phyloP scores from a whole-genome alignment of 768 basidiomycete genomes.

The Leccinellum albellum region DNA sequence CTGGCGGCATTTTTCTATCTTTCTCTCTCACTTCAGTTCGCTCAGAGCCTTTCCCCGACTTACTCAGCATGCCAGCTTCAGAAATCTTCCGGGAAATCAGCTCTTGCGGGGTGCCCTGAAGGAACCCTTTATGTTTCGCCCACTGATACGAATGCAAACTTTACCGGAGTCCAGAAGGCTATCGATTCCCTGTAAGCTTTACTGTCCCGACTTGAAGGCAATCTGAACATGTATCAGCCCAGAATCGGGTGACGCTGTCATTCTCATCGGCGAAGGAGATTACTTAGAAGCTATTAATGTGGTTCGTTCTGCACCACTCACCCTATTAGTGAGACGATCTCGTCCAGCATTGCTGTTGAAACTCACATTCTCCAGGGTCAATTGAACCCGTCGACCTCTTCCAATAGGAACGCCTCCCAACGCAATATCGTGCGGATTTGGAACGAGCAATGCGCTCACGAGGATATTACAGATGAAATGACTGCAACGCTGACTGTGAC shows the following conservation, averaged over 20 bases:
- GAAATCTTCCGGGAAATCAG: constrained; percentile 39
- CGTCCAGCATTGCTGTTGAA: neutral
- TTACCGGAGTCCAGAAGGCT: constrained; percentile 51
- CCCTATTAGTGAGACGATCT: constrained; percentile 42
- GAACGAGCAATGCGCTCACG: constrained; percentile 41
- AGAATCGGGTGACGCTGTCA: neutral
- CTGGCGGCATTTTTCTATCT: constrained; percentile 6
- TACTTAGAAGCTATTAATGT: neutral
- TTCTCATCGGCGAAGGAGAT: neutral
- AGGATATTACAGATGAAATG: constrained; percentile 50
- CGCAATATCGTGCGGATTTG: constrained; percentile 52
- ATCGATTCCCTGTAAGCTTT: constrained; percentile 49
- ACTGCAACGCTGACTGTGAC: constrained; percentile 57
- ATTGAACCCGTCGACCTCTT: constrained; percentile 37
- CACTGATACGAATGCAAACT: constrained; percentile 43
- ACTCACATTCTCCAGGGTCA: constrained; percentile 41
- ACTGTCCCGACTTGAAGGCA: neutral
- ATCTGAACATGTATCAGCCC: neutral
- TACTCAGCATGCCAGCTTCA: constrained; percentile 50
- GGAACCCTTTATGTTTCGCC: constrained; percentile 59
- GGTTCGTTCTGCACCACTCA: constrained; percentile 50
- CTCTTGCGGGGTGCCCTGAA: constrained; percentile 50
- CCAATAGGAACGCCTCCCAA: constrained; percentile 41
- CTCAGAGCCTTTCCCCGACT: constrained; percentile 40
- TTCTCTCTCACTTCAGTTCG: neutral